Evolutionary conservation across 2,329 filamentous ascomycete genomes (phyloP).

Genomic region (Trichoderma endophyticum): DNA sequence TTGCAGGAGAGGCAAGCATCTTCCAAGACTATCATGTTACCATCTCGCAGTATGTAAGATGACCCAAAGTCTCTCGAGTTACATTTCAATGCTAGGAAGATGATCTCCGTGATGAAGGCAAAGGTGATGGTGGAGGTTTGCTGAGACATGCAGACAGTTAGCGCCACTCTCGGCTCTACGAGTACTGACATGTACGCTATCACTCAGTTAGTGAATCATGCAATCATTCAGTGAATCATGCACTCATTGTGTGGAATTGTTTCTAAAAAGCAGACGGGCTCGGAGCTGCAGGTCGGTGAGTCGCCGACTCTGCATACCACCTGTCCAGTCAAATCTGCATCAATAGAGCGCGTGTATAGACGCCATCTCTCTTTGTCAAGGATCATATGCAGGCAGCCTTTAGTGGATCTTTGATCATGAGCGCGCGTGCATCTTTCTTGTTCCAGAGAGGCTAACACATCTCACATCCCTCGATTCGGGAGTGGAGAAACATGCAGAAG

Average conservation of each 20-base stretch:
- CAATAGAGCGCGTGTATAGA: not conserved
- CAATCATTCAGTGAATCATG: not conserved
- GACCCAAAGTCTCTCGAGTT: not conserved
- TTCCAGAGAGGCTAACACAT: not conserved
- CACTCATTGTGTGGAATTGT: not conserved
- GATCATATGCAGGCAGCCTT: not conserved
- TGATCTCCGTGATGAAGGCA: not conserved
- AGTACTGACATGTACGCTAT: not conserved
- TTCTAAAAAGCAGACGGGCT: not conserved
- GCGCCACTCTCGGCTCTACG: not conserved
- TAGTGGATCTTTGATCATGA: not conserved
- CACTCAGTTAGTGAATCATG: not conserved
- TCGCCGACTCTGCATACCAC: not conserved
- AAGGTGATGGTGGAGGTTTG: not conserved
- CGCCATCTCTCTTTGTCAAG: not conserved
- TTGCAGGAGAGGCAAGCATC: not conserved
- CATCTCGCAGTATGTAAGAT: not conserved
- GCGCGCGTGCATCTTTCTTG: not conserved
- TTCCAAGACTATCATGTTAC: not conserved
- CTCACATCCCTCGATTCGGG: not conserved
- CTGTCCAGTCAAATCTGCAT: not conserved
- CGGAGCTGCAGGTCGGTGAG: not conserved
- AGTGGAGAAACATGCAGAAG: not conserved
- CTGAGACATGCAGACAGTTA: not conserved
- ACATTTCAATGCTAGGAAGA: not conserved